Conservation (phyloP, 768 basidiomycete genomes). For the Suillus bovinus region DNA sequence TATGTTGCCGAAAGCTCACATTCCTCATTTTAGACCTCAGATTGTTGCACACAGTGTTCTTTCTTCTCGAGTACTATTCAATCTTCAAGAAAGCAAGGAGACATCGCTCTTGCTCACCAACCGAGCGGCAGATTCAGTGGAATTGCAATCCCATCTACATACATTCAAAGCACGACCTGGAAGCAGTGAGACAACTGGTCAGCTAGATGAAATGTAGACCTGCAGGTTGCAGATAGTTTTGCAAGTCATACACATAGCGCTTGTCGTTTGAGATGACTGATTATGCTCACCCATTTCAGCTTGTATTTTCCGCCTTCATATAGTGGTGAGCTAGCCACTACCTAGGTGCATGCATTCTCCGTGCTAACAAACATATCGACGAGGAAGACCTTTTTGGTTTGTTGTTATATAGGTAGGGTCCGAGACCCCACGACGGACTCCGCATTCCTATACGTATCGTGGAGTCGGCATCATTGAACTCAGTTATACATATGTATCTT, state of each 20-base stretch:
- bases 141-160: background rate
- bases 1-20: background rate
- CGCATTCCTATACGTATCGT: background rate
- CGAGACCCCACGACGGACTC: too few species aligned
- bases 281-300: background rate
- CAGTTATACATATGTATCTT: background rate
- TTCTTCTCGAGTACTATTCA: constrained; percentile 9
- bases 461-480: too few species aligned
- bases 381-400: background rate
- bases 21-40: background rate
- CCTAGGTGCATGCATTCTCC: background rate
- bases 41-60: constrained; percentile 8
- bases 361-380: background rate
- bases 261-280: background rate
- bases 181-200: background rate
- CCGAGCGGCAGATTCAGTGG: background rate
- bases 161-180: background rate
- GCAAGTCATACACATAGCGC: background rate
- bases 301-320: background rate
- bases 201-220: background rate
- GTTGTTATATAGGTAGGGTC: too few species aligned
- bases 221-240: background rate
- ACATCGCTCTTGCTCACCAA: background rate
- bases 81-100: background rate
- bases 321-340: background rate